These are phyloP conservation scores for Xanthoconium purpureum DNA, from an alignment of 768 basidiomycete species.

Conservation along the genomic window DNA sequence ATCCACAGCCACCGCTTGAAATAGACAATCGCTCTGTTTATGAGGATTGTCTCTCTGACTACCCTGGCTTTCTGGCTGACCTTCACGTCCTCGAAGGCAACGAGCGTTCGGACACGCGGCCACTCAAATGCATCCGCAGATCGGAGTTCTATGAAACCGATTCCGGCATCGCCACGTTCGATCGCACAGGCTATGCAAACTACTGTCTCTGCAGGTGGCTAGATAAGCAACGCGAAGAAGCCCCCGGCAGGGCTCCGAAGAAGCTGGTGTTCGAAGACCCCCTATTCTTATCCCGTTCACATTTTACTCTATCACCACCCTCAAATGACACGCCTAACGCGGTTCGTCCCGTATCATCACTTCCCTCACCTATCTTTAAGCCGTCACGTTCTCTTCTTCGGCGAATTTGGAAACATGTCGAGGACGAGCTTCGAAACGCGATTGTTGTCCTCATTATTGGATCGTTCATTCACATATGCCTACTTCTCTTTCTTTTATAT, in stretches of 20 bases:
- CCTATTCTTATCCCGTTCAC: conserved; percentile 15
- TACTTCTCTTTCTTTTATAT: conserved; percentile 29
- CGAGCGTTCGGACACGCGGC: conserved; percentile 5
- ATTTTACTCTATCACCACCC: conserved; percentile 17
- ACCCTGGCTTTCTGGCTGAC: conserved; percentile 19
- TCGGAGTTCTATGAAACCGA: conserved; percentile 31
- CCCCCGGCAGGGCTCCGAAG: neutral
- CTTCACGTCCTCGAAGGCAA: conserved; percentile 17
- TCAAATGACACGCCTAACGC: neutral
- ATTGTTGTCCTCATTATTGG: conserved; percentile 24
- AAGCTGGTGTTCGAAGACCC: conserved; percentile 25
- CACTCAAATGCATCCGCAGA: conserved; percentile 6
- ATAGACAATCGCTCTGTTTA: conserved; percentile 24
- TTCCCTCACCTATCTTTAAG: neutral
- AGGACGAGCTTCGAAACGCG: conserved; percentile 30
- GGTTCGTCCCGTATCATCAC: neutral
- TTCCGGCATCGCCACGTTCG: conserved; percentile 25
- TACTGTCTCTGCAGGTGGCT: conserved; percentile 27
- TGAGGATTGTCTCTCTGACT: conserved; percentile 27
- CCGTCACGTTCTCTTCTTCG: conserved; percentile 10
- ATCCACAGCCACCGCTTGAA: neutral
- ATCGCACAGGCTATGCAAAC: conserved; percentile 24
- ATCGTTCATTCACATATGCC: conserved; percentile 26
- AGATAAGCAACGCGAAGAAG: conserved; percentile 28
- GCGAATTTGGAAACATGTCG: conserved; percentile 18